phyloP scores from a whole-genome alignment of 2,329 filamentous ascomycete species.

The Triangularia verruculosa region DNA sequence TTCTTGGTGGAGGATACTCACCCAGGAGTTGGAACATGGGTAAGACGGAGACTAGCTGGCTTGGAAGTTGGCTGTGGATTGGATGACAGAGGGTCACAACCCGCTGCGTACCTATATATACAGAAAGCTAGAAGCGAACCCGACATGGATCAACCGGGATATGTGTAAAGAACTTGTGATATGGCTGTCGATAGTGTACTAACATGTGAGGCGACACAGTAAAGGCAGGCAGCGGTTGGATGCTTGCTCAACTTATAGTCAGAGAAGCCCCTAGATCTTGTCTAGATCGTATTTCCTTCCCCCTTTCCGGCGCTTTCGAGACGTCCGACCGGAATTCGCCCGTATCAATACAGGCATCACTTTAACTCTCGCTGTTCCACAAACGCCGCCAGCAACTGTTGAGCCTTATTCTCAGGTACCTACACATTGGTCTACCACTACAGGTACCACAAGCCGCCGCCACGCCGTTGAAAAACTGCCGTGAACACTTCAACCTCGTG shows the following conservation, averaged over 20 bases:
- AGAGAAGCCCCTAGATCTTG: neutral
- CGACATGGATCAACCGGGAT: no score
- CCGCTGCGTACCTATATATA: neutral
- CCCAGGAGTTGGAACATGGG: no score
- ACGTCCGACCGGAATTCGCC: neutral
- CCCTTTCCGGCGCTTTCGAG: neutral
- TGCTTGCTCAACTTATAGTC: neutral
- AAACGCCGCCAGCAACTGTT: neutral
- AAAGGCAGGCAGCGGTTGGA: neutral
- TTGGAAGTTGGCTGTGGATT: neutral
- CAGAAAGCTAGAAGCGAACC: neutral
- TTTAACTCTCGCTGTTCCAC: neutral
- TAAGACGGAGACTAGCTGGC: neutral
- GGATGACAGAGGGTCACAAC: neutral
- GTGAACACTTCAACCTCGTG: neutral
- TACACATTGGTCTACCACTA: neutral
- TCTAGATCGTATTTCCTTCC: neutral
- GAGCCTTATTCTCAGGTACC: neutral
- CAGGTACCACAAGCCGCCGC: neutral
- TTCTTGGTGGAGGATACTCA: no score
- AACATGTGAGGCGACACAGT: neutral
- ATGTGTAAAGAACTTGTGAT: neutral
- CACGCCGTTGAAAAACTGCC: neutral
- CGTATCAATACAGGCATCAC: neutral
- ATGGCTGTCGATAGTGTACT: neutral